Conservation (phyloP, 768 basidiomycete species). For the Leccinum longicurvipes region DNA sequence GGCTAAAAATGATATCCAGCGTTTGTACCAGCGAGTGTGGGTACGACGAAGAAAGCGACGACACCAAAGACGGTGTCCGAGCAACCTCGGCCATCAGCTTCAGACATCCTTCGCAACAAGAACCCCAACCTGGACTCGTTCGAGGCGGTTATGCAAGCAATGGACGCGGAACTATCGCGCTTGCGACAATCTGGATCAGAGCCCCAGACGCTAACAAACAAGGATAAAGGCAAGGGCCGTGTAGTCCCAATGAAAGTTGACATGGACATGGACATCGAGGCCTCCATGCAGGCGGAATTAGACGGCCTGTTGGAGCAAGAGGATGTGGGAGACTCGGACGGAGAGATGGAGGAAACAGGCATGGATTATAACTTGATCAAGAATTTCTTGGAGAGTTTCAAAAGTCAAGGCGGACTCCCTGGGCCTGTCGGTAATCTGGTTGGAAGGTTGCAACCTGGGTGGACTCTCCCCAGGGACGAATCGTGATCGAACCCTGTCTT, state of each 20-base stretch:
- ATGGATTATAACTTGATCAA: conserved; percentile 92
- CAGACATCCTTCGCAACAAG: conserved; percentile 39
- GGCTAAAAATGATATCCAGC: conserved; percentile 36
- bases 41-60: conserved; percentile 3
- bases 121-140: conserved; percentile 87
- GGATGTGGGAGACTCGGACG: conserved; percentile 49
- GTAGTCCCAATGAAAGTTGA: conserved; percentile 37
- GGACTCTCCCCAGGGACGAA: conserved; percentile 71
- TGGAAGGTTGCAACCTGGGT: conserved; percentile 75
- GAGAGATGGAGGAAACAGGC: conserved; percentile 42
- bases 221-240: conserved; percentile 42
- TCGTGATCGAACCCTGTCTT: conserved; percentile 20
- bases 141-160: conserved; percentile 93
- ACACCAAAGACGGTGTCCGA: conserved; percentile 8
- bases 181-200: conserved; percentile 31
- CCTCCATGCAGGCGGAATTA: conserved; percentile 89
- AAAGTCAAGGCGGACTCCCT: conserved; percentile 81
- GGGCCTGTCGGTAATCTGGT: conserved; percentile 92
- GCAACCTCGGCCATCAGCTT: conserved; percentile 20
- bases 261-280: conserved; percentile 67
- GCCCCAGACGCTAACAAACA: conserved; percentile 34
- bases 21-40: conserved; percentile 48
- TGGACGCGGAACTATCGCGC: conserved; percentile 79
- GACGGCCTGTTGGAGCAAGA: conserved; percentile 53
- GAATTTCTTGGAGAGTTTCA: conserved; percentile 96